Percentiles rank a stretch among this genome's conserved stretches.
Evolutionary conservation across 2,329 filamentous ascomycete genomes (phyloP).

Genomic region (Xylaria polymorpha): DNA sequence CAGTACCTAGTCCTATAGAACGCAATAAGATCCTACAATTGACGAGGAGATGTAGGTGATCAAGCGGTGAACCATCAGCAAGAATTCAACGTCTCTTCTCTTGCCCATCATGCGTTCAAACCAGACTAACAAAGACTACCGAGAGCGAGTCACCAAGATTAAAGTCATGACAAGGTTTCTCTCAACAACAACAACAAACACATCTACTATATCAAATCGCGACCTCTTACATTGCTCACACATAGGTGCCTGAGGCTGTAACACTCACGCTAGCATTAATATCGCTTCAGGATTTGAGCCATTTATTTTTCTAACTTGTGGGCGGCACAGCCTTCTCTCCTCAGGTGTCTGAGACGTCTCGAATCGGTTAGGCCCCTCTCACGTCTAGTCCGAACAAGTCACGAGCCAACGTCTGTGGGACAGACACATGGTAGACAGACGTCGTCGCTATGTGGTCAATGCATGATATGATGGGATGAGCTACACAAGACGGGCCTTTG

Average conservation of each 20-base stretch:
- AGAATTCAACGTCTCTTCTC: not conserved
- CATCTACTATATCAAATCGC: not conserved
- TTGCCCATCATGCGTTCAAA: too few species aligned
- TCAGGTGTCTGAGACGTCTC: not conserved
- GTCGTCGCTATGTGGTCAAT: not conserved
- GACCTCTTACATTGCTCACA: not conserved
- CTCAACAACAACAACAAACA: not conserved
- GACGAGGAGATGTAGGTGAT: not conserved
- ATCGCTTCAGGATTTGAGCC: not conserved
- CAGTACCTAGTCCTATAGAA: slow-evolving; percentile 11
- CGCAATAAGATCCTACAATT: slow-evolving; percentile 12
- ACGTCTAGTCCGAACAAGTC: slow-evolving; percentile 5
- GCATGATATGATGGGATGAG: not conserved
- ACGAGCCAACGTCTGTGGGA: slow-evolving; percentile 3
- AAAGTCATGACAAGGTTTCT: not conserved
- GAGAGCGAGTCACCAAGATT: too few species aligned
- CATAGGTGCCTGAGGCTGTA: not conserved
- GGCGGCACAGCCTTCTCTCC: not conserved
- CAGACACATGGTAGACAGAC: slow-evolving; percentile 13
- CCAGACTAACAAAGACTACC: slow-evolving; percentile 4
- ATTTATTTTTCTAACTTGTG: not conserved
- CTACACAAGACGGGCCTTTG: slow-evolving; percentile 11
- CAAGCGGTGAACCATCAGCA: not conserved
- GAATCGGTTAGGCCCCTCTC: not conserved
- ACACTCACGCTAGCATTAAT: not conserved